Conservation (phyloP, 1,139 yeast species). For the Pichia norvegensis region DNA sequence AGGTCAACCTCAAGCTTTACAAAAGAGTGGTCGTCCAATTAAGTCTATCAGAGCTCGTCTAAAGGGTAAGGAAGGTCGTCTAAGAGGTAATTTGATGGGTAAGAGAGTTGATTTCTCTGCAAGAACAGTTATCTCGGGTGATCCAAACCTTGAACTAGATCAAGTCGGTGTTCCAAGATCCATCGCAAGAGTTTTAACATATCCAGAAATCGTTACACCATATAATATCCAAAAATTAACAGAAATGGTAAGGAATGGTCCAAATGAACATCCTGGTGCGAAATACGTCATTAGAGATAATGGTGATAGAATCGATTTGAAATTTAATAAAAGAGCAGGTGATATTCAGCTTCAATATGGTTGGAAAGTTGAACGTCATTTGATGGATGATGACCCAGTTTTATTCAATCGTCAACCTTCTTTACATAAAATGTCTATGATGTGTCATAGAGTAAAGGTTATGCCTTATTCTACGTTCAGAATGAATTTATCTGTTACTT, state of each 20-base stretch:
- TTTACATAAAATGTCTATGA: constrained; percentile 98
- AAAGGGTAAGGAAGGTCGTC: constrained; percentile 98
- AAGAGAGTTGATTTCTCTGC: constrained; percentile 99
- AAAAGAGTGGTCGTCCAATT: constrained; percentile 97
- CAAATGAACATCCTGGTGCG: constrained; percentile 99
- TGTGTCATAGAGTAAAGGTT: constrained; percentile 99
- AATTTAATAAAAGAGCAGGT: constrained; percentile 97
- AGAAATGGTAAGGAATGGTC: constrained; percentile 92
- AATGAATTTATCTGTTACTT: constrained; percentile 90
- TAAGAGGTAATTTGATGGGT: constrained; percentile 98
- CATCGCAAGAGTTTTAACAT: constrained; percentile 89
- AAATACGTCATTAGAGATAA: constrained; percentile 96
- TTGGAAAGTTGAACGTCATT: constrained; percentile 98
- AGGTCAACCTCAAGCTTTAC: constrained; percentile 99
- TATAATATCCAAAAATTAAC: constrained; percentile 91
- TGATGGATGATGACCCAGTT: constrained; percentile 96
- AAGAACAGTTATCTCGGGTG: constrained; percentile 98
- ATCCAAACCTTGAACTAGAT: constrained; percentile 93
- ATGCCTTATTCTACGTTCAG: constrained; percentile 99
- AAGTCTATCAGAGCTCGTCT: constrained; percentile 97
- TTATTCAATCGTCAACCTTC: constrained; percentile 99
- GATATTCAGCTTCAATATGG: constrained; percentile 97
- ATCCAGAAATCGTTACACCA: constrained; percentile 97
- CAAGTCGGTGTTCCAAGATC: constrained; percentile 98
- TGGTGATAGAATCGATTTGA: constrained; percentile 95